Evolutionary conservation across 495 filamentous ascomycete genomes (phyloP).

Genomic region (Lasiosphaeris hirsuta): DNA sequence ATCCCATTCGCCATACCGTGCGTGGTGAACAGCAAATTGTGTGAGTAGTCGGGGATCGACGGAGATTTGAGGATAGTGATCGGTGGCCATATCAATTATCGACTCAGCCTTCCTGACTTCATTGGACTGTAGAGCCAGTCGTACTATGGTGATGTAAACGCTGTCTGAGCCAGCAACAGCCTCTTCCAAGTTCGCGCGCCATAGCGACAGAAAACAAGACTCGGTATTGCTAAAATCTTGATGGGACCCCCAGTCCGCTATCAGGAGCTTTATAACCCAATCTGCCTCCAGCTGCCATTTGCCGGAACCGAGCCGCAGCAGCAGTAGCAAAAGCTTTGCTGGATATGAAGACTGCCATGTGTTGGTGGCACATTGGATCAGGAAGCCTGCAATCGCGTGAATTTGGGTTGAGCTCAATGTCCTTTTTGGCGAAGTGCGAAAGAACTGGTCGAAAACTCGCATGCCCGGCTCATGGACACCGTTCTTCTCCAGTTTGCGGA

Average conservation of each 20-base stretch:
- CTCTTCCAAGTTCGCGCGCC: constrained; percentile 16
- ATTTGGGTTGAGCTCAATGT: too few species aligned
- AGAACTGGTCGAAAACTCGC: constrained; percentile 14
- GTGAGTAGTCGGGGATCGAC: constrained; percentile 32
- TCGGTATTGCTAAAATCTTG: constrained; percentile 23
- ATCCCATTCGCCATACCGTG: constrained; percentile 45
- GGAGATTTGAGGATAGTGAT: constrained; percentile 19
- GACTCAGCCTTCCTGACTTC: constrained; percentile 29
- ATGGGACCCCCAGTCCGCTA: constrained; percentile 28
- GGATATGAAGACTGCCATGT: too few species aligned
- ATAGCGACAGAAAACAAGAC: constrained; percentile 24
- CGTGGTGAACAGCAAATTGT: constrained; percentile 37
- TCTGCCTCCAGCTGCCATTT: constrained; percentile 15
- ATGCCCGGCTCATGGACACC: constrained; percentile 31
- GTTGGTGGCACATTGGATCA: constrained; percentile 29
- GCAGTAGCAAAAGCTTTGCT: constrained; percentile 27
- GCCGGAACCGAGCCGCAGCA: constrained; percentile 23
- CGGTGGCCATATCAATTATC: constrained; percentile 24
- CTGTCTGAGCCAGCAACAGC: constrained; percentile 20
- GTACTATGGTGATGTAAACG: constrained; percentile 38
- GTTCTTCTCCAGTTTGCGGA: constrained; percentile 24
- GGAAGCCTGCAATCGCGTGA: too few species aligned
- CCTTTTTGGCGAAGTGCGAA: too few species aligned
- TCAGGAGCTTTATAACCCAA: constrained; percentile 36
- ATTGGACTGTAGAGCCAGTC: constrained; percentile 37